phyloP scores from a whole-genome alignment of 2,329 filamentous ascomycete species.

The Ploettnerulaceae sp. region DNA sequence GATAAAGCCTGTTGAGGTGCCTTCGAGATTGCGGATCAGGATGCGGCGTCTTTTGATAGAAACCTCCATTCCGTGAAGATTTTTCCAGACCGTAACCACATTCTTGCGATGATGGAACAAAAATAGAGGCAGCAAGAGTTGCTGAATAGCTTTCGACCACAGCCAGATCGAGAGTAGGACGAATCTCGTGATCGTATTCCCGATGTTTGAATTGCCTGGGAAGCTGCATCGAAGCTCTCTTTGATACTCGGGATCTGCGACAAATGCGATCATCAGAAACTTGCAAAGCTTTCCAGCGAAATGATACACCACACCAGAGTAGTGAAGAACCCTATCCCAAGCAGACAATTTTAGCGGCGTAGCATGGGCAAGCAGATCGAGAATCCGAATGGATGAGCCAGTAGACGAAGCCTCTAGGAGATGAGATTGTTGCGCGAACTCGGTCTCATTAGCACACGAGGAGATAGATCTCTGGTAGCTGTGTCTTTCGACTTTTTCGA shows the following conservation, averaged over 20 bases:
- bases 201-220: conserved; percentile 34
- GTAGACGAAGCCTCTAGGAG: conserved; percentile 1
- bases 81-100: conserved; percentile 42
- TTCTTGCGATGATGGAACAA: conserved; percentile 32
- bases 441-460: not conserved
- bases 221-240: conserved; percentile 39
- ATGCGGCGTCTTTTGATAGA: conserved; percentile 43
- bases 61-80: conserved; percentile 45
- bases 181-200: conserved; percentile 36
- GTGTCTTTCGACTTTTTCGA: too few species aligned
- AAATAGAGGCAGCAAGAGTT: conserved; percentile 41
- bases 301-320: conserved; percentile 14
- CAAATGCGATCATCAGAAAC: conserved; percentile 40
- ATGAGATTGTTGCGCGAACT: conserved; percentile 1
- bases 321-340: conserved; percentile 9
- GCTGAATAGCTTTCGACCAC: conserved; percentile 42
- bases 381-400: not conserved
- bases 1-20: conserved; percentile 44
- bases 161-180: conserved; percentile 42
- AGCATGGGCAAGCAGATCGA: conserved; percentile 8
- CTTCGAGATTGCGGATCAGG: conserved; percentile 42
- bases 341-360: conserved; percentile 8
- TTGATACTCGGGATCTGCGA: conserved; percentile 42
- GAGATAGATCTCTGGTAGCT: conserved; percentile 3
- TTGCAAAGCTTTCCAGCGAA: conserved; percentile 36